Evolutionary conservation across 176 grass and related monocot genomes (phyloP).

Genomic region (Ensete ventricosum): DNA sequence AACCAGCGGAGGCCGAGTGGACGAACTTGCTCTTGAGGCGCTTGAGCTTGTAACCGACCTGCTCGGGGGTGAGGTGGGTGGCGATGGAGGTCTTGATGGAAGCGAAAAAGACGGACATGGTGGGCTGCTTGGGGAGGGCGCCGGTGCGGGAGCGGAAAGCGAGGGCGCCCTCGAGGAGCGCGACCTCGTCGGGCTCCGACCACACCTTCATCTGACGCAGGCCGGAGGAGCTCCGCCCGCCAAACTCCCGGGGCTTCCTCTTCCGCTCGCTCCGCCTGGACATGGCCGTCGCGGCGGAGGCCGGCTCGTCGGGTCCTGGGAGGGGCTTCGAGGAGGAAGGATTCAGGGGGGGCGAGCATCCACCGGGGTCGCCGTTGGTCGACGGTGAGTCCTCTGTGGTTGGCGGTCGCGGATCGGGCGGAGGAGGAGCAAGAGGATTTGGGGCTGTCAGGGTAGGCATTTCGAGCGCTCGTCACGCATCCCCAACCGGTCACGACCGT

Average conservation of each 20-base stretch:
- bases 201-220: conserved; percentile 4
- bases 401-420: not conserved
- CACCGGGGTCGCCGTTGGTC: not conserved
- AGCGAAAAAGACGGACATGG: not conserved
- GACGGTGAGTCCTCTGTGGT: not conserved
- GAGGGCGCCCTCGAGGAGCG: not conserved
- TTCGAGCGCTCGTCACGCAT: not conserved
- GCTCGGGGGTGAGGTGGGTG: conserved; percentile 40
- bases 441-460: not conserved
- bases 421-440: not conserved
- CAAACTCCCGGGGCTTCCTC: not conserved
- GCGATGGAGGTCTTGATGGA: not conserved
- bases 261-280: not conserved
- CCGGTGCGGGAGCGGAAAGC: conserved; percentile 4
- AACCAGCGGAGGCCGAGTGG: conserved; percentile 1
- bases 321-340: not conserved
- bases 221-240: not conserved
- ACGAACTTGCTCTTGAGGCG: conserved; percentile 79
- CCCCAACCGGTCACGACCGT: too few species aligned
- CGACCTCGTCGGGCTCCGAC: conserved; percentile 1
- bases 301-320: not conserved
- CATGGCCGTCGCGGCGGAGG: not conserved
- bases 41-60: conserved; percentile 85
- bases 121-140: conserved; percentile 2
- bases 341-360: not conserved